Evolutionary conservation across 1,139 yeast genomes (phyloP).

Genomic region (Blastobotrys aristatus): DNA sequence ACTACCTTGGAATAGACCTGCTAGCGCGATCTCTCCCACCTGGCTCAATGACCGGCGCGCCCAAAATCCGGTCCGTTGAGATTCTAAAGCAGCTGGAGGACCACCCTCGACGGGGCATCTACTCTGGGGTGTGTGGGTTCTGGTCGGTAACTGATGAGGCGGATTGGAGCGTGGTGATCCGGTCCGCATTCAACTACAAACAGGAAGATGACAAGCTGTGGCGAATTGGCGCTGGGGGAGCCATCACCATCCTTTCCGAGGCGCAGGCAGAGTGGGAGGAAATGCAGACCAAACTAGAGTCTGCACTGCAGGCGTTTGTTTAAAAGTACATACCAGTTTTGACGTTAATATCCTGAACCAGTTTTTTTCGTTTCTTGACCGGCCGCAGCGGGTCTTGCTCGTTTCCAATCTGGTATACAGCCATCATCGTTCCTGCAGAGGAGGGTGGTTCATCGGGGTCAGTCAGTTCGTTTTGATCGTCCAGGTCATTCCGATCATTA

Average conservation of each 20-base stretch:
- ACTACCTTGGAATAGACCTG: constrained; percentile 70
- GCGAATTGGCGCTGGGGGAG: constrained; percentile 98
- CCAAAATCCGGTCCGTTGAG: constrained; percentile 88
- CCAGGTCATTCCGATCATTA: too few relatives aligned
- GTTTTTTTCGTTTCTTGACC: background rate
- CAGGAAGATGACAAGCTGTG: constrained; percentile 51
- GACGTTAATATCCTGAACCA: background rate
- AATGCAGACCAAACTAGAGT: constrained; percentile 72
- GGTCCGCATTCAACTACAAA: constrained; percentile 70
- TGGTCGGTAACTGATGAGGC: constrained; percentile 87
- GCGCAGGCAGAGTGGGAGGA: constrained; percentile 87
- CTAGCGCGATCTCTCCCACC: constrained; percentile 83
- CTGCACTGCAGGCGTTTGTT: constrained; percentile 47
- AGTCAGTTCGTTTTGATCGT: too few relatives aligned
- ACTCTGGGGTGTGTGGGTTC: constrained; percentile 94
- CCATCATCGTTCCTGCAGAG: too few relatives aligned
- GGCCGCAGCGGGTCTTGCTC: background rate
- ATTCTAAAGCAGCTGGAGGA: constrained; percentile 54
- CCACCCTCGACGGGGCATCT: constrained; percentile 66
- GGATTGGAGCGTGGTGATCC: constrained; percentile 94
- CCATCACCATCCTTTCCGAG: constrained; percentile 85
- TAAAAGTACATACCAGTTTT: constrained; percentile 13
- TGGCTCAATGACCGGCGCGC: constrained; percentile 99
- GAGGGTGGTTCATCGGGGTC: too few relatives aligned
- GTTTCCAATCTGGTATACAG: too few relatives aligned